Base-by-base conservation (phyloP, 306 rosid genomes). In the Cyamopsis tetragonoloba region DNA sequence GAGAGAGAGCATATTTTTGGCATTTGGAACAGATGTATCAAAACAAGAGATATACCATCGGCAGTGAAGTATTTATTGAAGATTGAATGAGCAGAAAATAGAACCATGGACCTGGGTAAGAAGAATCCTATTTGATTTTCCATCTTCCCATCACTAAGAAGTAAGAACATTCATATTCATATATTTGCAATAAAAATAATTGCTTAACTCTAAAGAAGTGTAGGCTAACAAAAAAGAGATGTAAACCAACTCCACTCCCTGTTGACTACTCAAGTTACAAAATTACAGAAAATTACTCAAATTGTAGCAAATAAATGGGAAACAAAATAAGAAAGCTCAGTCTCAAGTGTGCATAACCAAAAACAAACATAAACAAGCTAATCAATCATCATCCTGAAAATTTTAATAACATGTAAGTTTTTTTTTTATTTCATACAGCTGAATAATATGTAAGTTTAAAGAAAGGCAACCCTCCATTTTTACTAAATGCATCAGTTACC, bases 71-170 rank as follows among this genome's bases (percentile, higher is more conserved):
- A 15, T 46, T 31, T 19, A 66, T 14, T 51, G 50, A 51, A 44
- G 31, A 61, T 27, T 67, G 61, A 66, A 61, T 50, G 47, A 34
- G 53, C 61, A 59, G 37, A 34, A 79, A 20, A 43, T 44, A 44
- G 62, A 44, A 2, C 43, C 55, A 2, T 12, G 32, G 43, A 19
- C 6, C 28, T 7, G 61, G 27, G 6, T 63, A 56, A 77, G 68
- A 49, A 67, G 27, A 55, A 18, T 31, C 24, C 55, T 31, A 41
- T 47, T 34, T 31, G 44, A 47, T 66, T 48, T 34, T 50, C 23
- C 43, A 65, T 41, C 62, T 48, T 48, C 50, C 9, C 47, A 56
- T 57, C 62, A 22, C 42, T 34, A 43, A 18, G 18, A n/a, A 69
- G 38, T n/a, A n/a, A n/a, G n/a, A n/a, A n/a, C n/a, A n/a, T n/a